Percentiles rank a stretch among this genome's conserved stretches.
phyloP scores from a whole-genome alignment of 164 flowering plant genomes.

The Kalanchoe fedtschenkoi region DNA sequence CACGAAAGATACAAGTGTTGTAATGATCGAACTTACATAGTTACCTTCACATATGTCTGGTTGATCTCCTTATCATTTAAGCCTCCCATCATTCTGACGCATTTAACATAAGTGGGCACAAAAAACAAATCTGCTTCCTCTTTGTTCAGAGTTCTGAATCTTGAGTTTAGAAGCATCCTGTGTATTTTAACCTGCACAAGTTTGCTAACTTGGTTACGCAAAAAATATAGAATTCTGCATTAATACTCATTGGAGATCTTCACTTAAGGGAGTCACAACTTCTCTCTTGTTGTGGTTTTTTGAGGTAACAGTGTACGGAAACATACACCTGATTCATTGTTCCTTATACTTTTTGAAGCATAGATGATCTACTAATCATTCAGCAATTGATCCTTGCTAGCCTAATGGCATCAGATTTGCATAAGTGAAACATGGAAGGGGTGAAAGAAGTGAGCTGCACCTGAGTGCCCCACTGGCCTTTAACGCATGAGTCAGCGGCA shows the following conservation, averaged over 20 bases:
- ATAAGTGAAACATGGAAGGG: background rate
- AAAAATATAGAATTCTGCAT: background rate
- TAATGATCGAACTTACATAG: background rate
- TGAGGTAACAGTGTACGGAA: too few species aligned
- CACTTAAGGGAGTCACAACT: background rate
- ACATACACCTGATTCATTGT: too few species aligned
- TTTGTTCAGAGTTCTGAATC: conserved; percentile 60
- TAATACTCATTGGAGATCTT: background rate
- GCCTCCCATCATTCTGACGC: conserved; percentile 89
- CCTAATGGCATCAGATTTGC: background rate
- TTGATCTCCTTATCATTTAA: conserved; percentile 83
- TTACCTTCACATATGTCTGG: conserved; percentile 74
- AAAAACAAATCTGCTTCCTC: conserved; percentile 91
- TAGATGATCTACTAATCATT: too few species aligned
- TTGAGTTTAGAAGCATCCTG: conserved; percentile 47
- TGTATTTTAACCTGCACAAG: conserved; percentile 60
- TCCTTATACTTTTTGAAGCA: too few species aligned
- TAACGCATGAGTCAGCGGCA: conserved; percentile 38
- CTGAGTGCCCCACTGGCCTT: conserved; percentile 99
- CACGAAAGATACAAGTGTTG: background rate
- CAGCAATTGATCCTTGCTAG: too few species aligned
- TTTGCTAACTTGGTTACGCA: background rate
- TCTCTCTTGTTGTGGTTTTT: too few species aligned
- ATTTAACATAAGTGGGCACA: conserved; percentile 82
- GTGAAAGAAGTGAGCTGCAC: conserved; percentile 19